Evolutionary conservation across 2,329 filamentous ascomycete genomes (phyloP).

Genomic region (Atkinsonella hypoxylon): DNA sequence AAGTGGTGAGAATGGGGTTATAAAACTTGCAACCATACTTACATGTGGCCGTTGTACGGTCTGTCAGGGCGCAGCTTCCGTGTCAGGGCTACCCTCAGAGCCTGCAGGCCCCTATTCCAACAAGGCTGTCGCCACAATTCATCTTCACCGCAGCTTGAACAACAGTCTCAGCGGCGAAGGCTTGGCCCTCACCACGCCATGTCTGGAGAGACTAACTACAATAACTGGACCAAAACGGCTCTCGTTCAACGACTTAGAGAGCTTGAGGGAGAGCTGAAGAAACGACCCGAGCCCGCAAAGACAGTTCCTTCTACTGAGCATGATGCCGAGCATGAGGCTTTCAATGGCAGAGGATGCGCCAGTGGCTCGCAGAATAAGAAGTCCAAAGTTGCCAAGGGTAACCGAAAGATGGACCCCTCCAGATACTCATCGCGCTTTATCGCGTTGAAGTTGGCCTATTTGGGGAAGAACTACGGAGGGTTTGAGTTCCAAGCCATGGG

Average conservation of each 20-base stretch:
- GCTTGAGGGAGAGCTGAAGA: constrained; percentile 54
- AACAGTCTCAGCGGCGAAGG: neutral
- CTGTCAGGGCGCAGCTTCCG: constrained; percentile 16
- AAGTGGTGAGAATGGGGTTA: neutral
- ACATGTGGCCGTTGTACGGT: constrained; percentile 17
- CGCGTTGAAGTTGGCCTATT: constrained; percentile 85
- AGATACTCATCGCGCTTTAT: constrained; percentile 76
- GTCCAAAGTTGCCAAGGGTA: constrained; percentile 28
- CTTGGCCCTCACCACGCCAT: constrained; percentile 12
- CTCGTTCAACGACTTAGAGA: constrained; percentile 56
- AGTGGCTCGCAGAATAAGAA: neutral
- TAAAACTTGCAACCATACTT: constrained; percentile 7
- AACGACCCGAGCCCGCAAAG: constrained; percentile 20
- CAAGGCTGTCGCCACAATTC: constrained; percentile 6
- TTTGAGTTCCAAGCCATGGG: constrained; percentile 76
- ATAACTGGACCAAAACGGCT: constrained; percentile 54
- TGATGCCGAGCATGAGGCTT: constrained; percentile 1
- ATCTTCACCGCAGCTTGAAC: constrained; percentile 4
- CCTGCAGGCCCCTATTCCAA: constrained; percentile 2
- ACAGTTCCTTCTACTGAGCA: constrained; percentile 14
- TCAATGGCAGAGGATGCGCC: neutral
- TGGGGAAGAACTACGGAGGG: constrained; percentile 84
- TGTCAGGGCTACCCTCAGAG: constrained; percentile 11
- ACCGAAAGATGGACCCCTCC: constrained; percentile 57
- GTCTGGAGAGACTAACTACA: constrained; percentile 37